Percentiles rank a stretch among this genome's conserved stretches.
phyloP scores from a whole-genome alignment of 441 rosid species.

The Euphorbia celastroides region DNA sequence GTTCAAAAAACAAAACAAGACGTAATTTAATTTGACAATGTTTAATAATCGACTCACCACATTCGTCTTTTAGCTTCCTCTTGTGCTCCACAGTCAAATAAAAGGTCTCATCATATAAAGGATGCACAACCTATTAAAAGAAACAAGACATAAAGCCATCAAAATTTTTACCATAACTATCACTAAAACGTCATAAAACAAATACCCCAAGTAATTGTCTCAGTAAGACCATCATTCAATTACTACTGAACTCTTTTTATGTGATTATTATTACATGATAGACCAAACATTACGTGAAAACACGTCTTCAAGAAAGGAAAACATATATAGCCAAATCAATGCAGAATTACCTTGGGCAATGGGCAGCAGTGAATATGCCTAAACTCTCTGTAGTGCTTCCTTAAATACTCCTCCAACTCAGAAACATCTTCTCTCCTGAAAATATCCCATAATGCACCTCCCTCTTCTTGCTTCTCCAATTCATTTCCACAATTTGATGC shows the following conservation, averaged over 20 bases:
- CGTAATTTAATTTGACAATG: neutral
- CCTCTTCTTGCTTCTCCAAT: constrained; percentile 22
- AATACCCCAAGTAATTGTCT: neutral
- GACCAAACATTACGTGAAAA: too few species aligned
- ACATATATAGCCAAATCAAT: too few species aligned
- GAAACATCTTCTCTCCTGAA: constrained; percentile 87
- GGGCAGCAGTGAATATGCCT: constrained; percentile 73
- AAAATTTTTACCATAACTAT: neutral
- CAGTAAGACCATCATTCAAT: neutral
- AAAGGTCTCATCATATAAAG: constrained; percentile 75
- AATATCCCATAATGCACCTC: constrained; percentile 93
- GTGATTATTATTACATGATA: neutral
- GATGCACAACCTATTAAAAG: constrained; percentile 56
- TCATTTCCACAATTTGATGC: neutral
- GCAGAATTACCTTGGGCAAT: too few species aligned
- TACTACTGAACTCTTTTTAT: too few species aligned
- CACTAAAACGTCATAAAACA: neutral
- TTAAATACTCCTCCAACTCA: constrained; percentile 61
- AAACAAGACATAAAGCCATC: neutral
- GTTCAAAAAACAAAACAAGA: neutral
- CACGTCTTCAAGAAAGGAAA: too few species aligned
- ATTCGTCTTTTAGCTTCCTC: constrained; percentile 71
- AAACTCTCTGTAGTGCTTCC: constrained; percentile 60
- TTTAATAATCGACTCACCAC: constrained; percentile 33
- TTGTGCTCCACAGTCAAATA: constrained; percentile 56